A percentile compares a stretch with the other conserved stretches of the same genome.
Conservation (phyloP, 495 filamentous ascomycete species). For the Evernia prunastri region DNA sequence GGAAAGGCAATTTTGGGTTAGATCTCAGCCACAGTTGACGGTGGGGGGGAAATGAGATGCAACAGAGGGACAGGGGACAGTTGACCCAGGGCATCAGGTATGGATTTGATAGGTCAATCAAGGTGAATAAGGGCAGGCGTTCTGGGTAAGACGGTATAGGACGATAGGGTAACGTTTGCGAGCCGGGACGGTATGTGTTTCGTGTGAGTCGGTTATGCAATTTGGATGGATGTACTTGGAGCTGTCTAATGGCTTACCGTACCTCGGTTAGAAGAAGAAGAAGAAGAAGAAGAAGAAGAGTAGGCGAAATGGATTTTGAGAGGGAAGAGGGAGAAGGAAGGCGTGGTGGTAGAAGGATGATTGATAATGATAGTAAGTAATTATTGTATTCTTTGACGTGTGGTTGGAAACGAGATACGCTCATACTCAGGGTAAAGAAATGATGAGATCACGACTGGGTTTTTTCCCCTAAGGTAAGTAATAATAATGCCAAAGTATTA, state of each 20-base stretch:
- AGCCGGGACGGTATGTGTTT: not conserved
- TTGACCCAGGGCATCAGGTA: not conserved
- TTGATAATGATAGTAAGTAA: too few relatives aligned
- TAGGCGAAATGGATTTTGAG: not conserved
- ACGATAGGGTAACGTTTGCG: slow-evolving; percentile 2
- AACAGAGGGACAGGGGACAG: slow-evolving; percentile 6
- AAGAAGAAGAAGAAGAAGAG: not conserved
- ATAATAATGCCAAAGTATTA: too few relatives aligned
- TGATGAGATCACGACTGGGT: slow-evolving; percentile 2
- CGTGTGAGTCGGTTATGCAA: too few relatives aligned
- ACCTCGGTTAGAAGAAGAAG: not conserved
- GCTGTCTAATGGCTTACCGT: too few relatives aligned
- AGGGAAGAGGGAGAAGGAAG: not conserved
- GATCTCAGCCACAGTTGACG: slow-evolving; percentile 6
- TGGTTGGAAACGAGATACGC: too few relatives aligned
- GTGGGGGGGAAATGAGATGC: slow-evolving; percentile 14
- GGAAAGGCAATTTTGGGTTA: not conserved
- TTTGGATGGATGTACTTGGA: too few relatives aligned
- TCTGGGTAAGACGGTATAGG: too few relatives aligned
- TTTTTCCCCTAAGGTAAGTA: too few relatives aligned
- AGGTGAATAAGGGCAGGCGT: not conserved
- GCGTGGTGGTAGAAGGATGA: too few relatives aligned
- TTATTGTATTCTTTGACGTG: too few relatives aligned
- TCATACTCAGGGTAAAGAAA: too few relatives aligned
- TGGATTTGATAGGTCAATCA: slow-evolving; percentile 3